phyloP scores from a whole-genome alignment of 2,329 filamentous ascomycete species.

The Cladorrhinum sp. region DNA sequence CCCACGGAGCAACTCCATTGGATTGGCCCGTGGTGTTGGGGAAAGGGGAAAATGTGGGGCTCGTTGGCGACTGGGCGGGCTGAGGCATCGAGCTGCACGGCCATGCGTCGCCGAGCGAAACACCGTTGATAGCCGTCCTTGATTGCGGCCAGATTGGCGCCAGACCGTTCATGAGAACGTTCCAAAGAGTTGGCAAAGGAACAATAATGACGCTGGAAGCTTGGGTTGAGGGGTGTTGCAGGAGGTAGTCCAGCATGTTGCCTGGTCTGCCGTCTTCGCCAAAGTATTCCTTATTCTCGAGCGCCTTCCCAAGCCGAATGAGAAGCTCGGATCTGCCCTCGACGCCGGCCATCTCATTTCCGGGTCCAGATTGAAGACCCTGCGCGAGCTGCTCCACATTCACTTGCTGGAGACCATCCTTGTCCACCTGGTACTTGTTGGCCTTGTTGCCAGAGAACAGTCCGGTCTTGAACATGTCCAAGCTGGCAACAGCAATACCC shows the following conservation, averaged over 20 bases:
- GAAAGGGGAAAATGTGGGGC: slow-evolving; percentile 51
- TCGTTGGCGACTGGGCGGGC: slow-evolving; percentile 37
- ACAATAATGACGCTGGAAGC: slow-evolving; percentile 86
- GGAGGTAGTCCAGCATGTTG: slow-evolving; percentile 96
- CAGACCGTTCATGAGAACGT: slow-evolving; percentile 82
- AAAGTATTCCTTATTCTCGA: slow-evolving; percentile 78
- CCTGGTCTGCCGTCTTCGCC: slow-evolving; percentile 81
- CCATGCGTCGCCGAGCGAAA: slow-evolving; percentile 92
- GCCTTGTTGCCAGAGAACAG: slow-evolving; percentile 77
- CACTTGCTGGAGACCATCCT: slow-evolving; percentile 69
- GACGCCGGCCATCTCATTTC: slow-evolving; percentile 79
- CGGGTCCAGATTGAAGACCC: slow-evolving; percentile 78
- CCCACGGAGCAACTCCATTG: slow-evolving; percentile 60
- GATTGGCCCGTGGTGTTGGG: slow-evolving; percentile 36
- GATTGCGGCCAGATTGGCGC: slow-evolving; percentile 84
- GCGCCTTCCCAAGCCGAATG: slow-evolving; percentile 68
- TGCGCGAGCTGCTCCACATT: slow-evolving; percentile 72
- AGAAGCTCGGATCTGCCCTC: slow-evolving; percentile 81
- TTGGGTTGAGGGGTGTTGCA: slow-evolving; percentile 85
- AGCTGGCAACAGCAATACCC: slow-evolving; percentile 71
- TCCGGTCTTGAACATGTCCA: slow-evolving; percentile 93
- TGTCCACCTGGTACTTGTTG: slow-evolving; percentile 89
- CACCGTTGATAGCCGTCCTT: slow-evolving; percentile 81
- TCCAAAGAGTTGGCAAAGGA: slow-evolving; percentile 84
- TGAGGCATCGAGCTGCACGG: slow-evolving; percentile 78